Conservation (phyloP, 2,329 filamentous ascomycete genomes). For the Curvularia verruculosa region DNA sequence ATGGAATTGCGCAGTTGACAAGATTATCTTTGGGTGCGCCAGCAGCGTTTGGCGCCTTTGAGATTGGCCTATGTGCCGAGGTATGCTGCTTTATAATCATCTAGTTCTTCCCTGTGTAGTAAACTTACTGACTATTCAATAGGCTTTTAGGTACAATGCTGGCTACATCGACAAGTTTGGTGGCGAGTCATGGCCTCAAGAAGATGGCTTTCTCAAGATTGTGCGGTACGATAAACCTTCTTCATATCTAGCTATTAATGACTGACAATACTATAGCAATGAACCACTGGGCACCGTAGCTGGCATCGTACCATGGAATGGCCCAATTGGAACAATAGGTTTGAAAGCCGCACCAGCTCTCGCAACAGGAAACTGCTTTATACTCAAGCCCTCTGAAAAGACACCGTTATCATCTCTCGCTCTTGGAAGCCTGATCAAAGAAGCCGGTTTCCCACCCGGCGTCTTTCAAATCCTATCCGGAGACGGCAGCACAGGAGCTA, state of each 20-base stretch:
- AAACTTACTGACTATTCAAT: conserved; percentile 13
- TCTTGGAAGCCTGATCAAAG: conserved; percentile 43
- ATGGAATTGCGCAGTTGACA: conserved; percentile 41
- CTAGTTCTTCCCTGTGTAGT: conserved; percentile 1
- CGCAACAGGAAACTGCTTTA: conserved; percentile 46
- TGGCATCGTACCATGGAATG: conserved; percentile 54
- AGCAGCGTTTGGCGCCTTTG: conserved; percentile 53
- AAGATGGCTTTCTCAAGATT: conserved; percentile 54
- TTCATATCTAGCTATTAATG: too few species aligned
- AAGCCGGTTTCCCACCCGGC: conserved; percentile 50
- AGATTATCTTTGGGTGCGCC: conserved; percentile 57
- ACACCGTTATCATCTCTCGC: conserved; percentile 44
- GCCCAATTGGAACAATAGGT: conserved; percentile 47
- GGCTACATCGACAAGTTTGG: conserved; percentile 45
- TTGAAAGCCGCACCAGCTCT: conserved; percentile 47
- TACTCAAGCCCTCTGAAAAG: conserved; percentile 48
- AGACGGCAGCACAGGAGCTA: conserved; percentile 47
- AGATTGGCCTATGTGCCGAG: conserved; percentile 49
- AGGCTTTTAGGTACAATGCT: conserved; percentile 46
- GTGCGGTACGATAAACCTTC: conserved; percentile 28
- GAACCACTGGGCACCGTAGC: conserved; percentile 53
- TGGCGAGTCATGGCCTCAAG: conserved; percentile 50
- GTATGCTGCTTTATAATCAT: conserved; percentile 14
- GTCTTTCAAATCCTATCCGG: conserved; percentile 51
- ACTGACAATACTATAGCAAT: conserved; percentile 24